phyloP scores from a whole-genome alignment of 116 monocot species.

The Zostera marina region DNA sequence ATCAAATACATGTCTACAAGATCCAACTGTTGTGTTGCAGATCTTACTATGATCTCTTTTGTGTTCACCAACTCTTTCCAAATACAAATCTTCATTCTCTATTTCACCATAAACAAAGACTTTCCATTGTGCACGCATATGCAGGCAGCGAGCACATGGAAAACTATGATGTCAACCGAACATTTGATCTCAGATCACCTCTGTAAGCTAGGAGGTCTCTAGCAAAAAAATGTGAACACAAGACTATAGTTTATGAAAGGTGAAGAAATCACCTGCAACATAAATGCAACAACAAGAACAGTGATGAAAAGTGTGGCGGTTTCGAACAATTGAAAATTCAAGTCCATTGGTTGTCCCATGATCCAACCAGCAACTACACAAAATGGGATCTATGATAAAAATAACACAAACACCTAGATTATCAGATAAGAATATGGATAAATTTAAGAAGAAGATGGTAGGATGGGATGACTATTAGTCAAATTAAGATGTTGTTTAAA shows the following conservation, averaged over 20 bases:
- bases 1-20: too few relatives aligned
- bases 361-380: constrained; percentile 16
- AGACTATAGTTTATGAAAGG: too few relatives aligned
- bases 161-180: too few relatives aligned
- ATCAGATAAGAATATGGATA: neutral
- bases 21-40: too few relatives aligned
- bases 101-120: too few relatives aligned
- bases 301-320: constrained; percentile 14
- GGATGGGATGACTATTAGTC: neutral
- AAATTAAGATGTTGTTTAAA: neutral
- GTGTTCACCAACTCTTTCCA: too few relatives aligned
- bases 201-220: too few relatives aligned
- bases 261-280: constrained; percentile 5
- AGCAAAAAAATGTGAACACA: neutral
- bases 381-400: constrained; percentile 10
- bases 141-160: too few relatives aligned
- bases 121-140: too few relatives aligned
- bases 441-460: neutral
- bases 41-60: too few relatives aligned
- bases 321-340: constrained; percentile 16
- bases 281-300: constrained; percentile 13
- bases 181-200: too few relatives aligned
- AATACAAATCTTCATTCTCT: too few relatives aligned
- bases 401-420: neutral
- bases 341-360: constrained; percentile 15